A percentile compares a stretch with the other conserved stretches of the same genome.
phyloP scores from a whole-genome alignment of 2,329 filamentous ascomycete genomes.

The Cercospora sp. region DNA sequence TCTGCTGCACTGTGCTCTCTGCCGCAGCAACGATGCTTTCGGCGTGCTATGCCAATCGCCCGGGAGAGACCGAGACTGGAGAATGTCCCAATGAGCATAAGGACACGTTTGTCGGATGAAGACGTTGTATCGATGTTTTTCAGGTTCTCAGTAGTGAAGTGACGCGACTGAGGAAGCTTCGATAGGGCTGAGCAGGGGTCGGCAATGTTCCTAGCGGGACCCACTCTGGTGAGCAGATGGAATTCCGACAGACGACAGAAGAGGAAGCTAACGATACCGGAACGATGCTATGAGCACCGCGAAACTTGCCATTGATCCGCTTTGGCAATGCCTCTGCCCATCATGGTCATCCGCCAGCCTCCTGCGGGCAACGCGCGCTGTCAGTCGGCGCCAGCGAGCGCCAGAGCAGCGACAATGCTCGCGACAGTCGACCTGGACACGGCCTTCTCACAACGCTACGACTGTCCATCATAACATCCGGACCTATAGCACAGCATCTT shows the following conservation, averaged over 20 bases:
- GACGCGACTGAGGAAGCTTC: neutral
- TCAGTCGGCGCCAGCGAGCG: conserved; percentile 16
- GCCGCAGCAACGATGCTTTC: neutral
- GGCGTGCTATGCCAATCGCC: neutral
- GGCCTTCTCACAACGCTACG: neutral
- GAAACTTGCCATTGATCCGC: conserved; percentile 53
- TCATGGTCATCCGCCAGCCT: conserved; percentile 37
- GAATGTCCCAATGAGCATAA: neutral
- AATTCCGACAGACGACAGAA: neutral
- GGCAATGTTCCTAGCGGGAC: neutral
- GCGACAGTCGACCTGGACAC: conserved; percentile 19
- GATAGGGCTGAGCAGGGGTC: neutral
- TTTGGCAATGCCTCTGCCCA: conserved; percentile 66
- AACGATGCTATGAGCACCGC: conserved; percentile 37
- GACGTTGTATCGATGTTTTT: neutral
- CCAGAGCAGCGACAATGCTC: conserved; percentile 17
- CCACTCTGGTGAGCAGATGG: neutral
- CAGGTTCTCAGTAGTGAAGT: neutral
- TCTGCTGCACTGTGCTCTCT: neutral
- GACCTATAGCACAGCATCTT: neutral
- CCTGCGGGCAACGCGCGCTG: conserved; percentile 8
- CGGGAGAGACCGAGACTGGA: neutral
- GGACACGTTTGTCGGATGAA: neutral
- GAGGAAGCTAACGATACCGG: neutral
- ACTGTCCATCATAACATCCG: neutral